Evolutionary conservation across 2,329 filamentous ascomycete genomes (phyloP), one percentile per base, ranked within the genome.

Genomic region (Cladosporium sp.): DNA sequence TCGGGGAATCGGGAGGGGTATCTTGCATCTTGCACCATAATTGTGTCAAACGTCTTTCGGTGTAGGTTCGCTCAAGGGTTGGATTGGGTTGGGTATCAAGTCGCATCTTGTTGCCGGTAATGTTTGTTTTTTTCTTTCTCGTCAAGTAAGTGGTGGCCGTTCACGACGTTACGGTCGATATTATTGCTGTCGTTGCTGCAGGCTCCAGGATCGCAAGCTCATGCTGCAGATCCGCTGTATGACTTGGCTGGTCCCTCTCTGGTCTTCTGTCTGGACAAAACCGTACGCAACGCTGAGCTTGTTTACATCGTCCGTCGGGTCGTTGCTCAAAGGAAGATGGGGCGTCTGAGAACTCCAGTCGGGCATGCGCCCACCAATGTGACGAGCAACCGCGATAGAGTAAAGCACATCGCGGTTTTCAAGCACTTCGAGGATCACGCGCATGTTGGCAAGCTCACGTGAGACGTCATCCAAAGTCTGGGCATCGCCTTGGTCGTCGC

Each of bases 401-500:
- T 97, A 97, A 65, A 97, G 86, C 21, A 97, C 89, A 75, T 97
- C 93, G 62, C 93, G 88, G 73, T 94, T 95, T 79, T 97, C 93
- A 28, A 89, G 86, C 57, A 90, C 90, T 70, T 92, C 90, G 14
- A 97, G 83, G 26, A 94, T 83, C 65, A 84, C 84, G 35, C 92
- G 88, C 77, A 92, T 86, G 61, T 84, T 84, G 5, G 78, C 78
- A 33, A 97, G 80, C 26, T 63, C 61, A 18, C 33, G 26, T 1
- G 87, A 85, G 29, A 88, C 84, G 3, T n/a, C 11, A 62, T 93
- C 89, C 40, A 69, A 61, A 12, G 66, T 86, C 66, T 79, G 80
- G 6, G 84, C 80, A 35, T 79, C 80, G 57, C 84, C 81, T 44
- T 88, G 84, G 66, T 91, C 87, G 68, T 88, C 85, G 33, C 84